phyloP scores from a whole-genome alignment of 345 rosid genomes.

The Brassica rapa region DNA sequence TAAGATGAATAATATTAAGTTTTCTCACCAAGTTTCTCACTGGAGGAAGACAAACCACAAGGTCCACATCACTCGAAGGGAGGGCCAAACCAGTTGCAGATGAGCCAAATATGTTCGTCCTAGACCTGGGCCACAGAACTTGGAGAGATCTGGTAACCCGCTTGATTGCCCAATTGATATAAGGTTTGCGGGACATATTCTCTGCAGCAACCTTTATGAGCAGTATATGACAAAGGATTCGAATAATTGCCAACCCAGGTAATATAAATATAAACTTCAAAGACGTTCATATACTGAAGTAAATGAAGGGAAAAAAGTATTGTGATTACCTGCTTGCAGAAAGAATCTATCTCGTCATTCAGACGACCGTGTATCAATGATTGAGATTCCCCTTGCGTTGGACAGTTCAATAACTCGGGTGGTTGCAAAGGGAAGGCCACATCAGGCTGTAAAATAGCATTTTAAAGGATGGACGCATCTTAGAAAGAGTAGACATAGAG shows the following conservation, averaged over 20 bases:
- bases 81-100: slow-evolving; percentile 94
- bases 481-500: slow-evolving; percentile 23
- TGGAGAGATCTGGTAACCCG: slow-evolving; percentile 95
- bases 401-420: slow-evolving; percentile 62
- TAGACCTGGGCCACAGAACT: slow-evolving; percentile 96
- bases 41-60: slow-evolving; percentile 97
- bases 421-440: slow-evolving; percentile 82
- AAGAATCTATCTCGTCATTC: slow-evolving; percentile 79
- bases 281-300: slow-evolving; percentile 20
- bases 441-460: slow-evolving; percentile 76
- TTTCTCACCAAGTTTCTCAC: slow-evolving; percentile 88
- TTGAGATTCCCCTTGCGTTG: slow-evolving; percentile 56
- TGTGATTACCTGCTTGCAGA: slow-evolving; percentile 76
- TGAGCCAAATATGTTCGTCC: slow-evolving; percentile 91
- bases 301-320: slow-evolving; percentile 7
- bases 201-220: slow-evolving; percentile 71
- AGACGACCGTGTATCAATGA: slow-evolving; percentile 72
- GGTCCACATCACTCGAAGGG: slow-evolving; percentile 98
- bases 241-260: slow-evolving; percentile 4
- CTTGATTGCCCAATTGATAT: slow-evolving; percentile 92
- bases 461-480: slow-evolving; percentile 36
- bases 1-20: slow-evolving; percentile 19
- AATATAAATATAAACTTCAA: slow-evolving; percentile 16
- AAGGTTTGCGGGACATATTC: slow-evolving; percentile 82
- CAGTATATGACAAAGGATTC: slow-evolving; percentile 32